Base-by-base conservation (phyloP, 169 alveolate genomes). In the Fabrea salina region DNA sequence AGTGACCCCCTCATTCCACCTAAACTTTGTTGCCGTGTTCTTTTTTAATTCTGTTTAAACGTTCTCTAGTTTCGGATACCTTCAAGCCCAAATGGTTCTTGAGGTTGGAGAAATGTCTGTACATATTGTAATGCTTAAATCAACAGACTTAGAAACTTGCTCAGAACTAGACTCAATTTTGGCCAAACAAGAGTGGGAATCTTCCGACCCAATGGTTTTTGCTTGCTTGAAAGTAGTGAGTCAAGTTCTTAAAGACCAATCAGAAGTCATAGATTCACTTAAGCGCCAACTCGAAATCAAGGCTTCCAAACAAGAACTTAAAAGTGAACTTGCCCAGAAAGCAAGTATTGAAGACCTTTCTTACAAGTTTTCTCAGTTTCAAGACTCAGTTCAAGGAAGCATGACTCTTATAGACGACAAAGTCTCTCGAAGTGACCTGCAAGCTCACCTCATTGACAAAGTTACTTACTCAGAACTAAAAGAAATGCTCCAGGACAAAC, bases 1-100 rank as follows among this genome's bases (percentile, higher is more conserved):
- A 13, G 90, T 86, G 79, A 96, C 86, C 97, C 98, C 75, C 99
- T 87, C 97, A 97, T 94, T 22, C 99, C 99, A 53, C 67, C 66
- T 43, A 70, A 19, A 49, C 67, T 47, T 47, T 49, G 47, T 41
- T 70, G 3, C 79, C 79, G 4, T 70, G 61, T 33, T 41, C 79
- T 70, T 49, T 43, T 25, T 30, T 19, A 3, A 70, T n/a, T 25
- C 37, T 22, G 25, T n/a, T 5, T 7, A 70, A 40, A 25, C 66
- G 32, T 25, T 70, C 43, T 25, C 66, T 30, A 25, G 79, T 49
- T 27, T 70, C 59, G 49, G 79, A 66, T 25, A 70, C n/a, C n/a
- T n/a, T n/a, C n/a, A n/a, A n/a, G n/a, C n/a, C n/a, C n/a, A n/a
- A n/a, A n/a, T n/a, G n/a, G n/a, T n/a, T n/a, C n/a, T n/a, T n/a